Evolutionary conservation across 257 asterid genomes (phyloP), one percentile per base, ranked within the genome.

Genomic region (Scutellaria minor): DNA sequence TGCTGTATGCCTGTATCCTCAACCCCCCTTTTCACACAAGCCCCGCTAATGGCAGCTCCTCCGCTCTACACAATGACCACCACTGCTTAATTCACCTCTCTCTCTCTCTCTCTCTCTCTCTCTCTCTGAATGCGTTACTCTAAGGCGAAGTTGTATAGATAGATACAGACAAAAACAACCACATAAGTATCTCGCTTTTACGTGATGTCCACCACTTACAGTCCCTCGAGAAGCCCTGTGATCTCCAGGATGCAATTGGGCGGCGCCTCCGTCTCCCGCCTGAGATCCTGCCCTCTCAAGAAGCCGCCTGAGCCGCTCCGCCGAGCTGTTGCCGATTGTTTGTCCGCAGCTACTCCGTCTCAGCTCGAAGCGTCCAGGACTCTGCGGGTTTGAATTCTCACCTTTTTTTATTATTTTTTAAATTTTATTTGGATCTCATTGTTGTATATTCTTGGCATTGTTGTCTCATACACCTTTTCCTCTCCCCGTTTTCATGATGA

Each of bases 251-350:
- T 90, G 73, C 97, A 89, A 73, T 87, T 88, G 66, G 94, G 90
- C 59, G 89, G 80, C 72, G 64, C 81, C 71, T 72, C 83, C 35
- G 74, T 86, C 7, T 92, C 97, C 35, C 86, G 99, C 75, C 84
- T 95, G 80, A 90, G 99, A 95, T 92, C 98, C 59, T 92, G 96
- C 31, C 85, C 90, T 48, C 45, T 83, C 22, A 95, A 89, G 85
- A 92, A 92, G 80, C 97, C 97, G 73, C 99, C 99, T 10, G 99
- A 95, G 94, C 99, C 99, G 48, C 95, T 95, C 13, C 98, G 94
- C 59, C 85, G 98, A 40, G 97, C 98, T 20, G 96, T 95, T 59
- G 97, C 98, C 15, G 99, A 95, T 83, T 95, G 93, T 74, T 83
- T 95, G 69, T 95, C 99, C 56, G 84, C 95, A 53, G 86, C 99